Evolutionary conservation across 257 asterid genomes (phyloP).

Genomic region (Nicotiana undulata): DNA sequence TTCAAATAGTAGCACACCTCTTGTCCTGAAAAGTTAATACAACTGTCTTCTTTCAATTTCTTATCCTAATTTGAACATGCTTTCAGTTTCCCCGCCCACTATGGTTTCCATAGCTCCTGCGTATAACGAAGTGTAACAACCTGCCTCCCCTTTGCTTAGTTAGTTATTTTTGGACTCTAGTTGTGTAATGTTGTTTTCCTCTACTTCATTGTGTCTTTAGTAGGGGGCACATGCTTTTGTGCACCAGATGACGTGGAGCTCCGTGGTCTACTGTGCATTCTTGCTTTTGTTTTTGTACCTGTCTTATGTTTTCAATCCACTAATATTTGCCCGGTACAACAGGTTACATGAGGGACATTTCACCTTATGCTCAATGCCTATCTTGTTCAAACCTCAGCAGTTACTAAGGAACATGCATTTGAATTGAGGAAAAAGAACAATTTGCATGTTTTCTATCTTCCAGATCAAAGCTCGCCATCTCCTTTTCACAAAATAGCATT

Average conservation of each 20-base stretch:
- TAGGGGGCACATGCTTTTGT: conserved; percentile 16
- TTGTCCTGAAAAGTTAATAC: conserved; percentile 32
- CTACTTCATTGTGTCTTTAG: conserved; percentile 17
- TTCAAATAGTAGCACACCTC: conserved; percentile 22
- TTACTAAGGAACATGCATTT: neutral
- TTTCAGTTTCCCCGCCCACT: neutral
- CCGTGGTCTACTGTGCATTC: conserved; percentile 9
- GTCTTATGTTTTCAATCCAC: neutral
- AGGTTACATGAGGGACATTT: neutral
- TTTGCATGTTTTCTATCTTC: neutral
- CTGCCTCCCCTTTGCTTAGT: conserved; percentile 16
- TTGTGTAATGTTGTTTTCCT: conserved; percentile 26
- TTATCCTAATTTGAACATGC: conserved; percentile 1
- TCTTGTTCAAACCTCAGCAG: neutral
- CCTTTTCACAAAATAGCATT: neutral
- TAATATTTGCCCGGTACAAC: neutral
- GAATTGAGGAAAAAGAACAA: conserved; percentile 1
- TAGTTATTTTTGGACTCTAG: conserved; percentile 29
- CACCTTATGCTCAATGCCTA: neutral
- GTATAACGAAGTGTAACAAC: conserved; percentile 9
- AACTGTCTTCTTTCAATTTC: conserved; percentile 23
- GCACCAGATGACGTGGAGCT: neutral
- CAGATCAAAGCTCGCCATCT: neutral
- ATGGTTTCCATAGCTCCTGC: conserved; percentile 9
- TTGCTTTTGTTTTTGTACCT: neutral